Evolutionary conservation across 2,329 filamentous ascomycete species (phyloP), one percentile per base, ranked within the genome.

Genomic region (Fusarium anguioides): DNA sequence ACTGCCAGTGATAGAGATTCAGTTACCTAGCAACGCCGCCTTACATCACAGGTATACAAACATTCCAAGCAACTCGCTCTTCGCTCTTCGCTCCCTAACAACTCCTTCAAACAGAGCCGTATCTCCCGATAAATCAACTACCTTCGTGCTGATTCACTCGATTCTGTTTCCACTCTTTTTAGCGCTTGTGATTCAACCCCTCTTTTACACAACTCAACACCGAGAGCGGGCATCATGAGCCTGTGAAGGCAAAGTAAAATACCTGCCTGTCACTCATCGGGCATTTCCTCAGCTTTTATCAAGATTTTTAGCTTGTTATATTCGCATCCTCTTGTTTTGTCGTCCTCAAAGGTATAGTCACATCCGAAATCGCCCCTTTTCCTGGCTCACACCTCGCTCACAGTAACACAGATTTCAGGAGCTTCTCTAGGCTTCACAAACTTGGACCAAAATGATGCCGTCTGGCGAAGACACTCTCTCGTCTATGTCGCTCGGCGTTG

Each of bases 21-120:
- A 29, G 27, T 29, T 29, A 47, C 52, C 44, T 26, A n/a, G 63
- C 63, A 66, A 66, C 57, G 24, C 14, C 14, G 14, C 29, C 39
- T 15, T 6, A 4, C 10, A 8, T 41, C 11, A 10, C 14, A 29
- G 14, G 12, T n/a, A 45, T 23, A 52, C 24, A 40, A 10, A 33
- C 4, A 8, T 33, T 17, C 10, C 8, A 15, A 10, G 12, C 4
- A 29, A 41, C 20, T 52, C 4, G n/a, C 18, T 26, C 36, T 8
- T 33, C 1, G 17, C 14, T 8, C 6, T 12, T 23, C n/a, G 8
- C 15, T 20, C 4, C 11, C n/a, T 33, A 18, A 17, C 20, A 11
- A 29, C n/a, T 35, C 12, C 18, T 3, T 0, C 24, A 29, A 24
- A 20, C 8, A 26, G 4, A 2, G 2, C 12, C 5, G 26, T 26